These are phyloP conservation scores for Tetraselmis striata DNA, from an alignment of 139 green algal species.

Conservation along the genomic window DNA sequence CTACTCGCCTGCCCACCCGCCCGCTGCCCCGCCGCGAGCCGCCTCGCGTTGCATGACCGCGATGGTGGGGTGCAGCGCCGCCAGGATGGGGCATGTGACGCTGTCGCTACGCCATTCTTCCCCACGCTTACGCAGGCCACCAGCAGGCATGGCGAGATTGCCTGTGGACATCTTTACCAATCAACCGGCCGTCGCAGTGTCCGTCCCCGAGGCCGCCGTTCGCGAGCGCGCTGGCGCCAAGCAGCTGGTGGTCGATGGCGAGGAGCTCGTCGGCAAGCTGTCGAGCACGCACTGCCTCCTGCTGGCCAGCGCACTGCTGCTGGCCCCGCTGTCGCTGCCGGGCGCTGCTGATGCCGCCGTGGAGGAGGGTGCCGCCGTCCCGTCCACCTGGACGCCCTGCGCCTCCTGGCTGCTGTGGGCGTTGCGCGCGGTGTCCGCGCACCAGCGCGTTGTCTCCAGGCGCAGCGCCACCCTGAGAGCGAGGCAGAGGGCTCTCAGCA, in stretches of 20 bases:
- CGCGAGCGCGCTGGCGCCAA: slow-evolving; percentile 33
- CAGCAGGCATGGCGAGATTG: no score
- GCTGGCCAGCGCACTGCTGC: slow-evolving; percentile 28
- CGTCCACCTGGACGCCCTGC: not conserved
- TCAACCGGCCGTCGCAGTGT: no score
- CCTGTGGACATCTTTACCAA: no score
- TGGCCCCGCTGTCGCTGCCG: not conserved
- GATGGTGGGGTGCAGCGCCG: no score
- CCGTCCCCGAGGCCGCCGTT: no score
- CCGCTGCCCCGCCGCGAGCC: no score
- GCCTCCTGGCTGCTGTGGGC: slow-evolving; percentile 60
- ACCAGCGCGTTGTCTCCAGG: slow-evolving; percentile 55
- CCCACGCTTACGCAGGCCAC: no score
- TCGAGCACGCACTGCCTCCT: slow-evolving; percentile 64
- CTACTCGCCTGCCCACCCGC: no score
- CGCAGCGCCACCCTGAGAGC: slow-evolving; percentile 37
- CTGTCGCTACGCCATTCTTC: no score
- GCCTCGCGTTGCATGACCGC: no score
- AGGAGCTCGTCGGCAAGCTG: slow-evolving; percentile 53
- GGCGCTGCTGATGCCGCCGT: not conserved
- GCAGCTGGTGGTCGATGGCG: slow-evolving; percentile 58
- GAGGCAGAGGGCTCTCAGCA: slow-evolving; percentile 22
- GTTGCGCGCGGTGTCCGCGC: slow-evolving; percentile 28
- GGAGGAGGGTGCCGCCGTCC: not conserved
- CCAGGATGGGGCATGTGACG: no score